Percentiles rank a stretch among this genome's conserved stretches.
phyloP scores from a whole-genome alignment of 768 basidiomycete genomes.

The Fomitopsis serialis region DNA sequence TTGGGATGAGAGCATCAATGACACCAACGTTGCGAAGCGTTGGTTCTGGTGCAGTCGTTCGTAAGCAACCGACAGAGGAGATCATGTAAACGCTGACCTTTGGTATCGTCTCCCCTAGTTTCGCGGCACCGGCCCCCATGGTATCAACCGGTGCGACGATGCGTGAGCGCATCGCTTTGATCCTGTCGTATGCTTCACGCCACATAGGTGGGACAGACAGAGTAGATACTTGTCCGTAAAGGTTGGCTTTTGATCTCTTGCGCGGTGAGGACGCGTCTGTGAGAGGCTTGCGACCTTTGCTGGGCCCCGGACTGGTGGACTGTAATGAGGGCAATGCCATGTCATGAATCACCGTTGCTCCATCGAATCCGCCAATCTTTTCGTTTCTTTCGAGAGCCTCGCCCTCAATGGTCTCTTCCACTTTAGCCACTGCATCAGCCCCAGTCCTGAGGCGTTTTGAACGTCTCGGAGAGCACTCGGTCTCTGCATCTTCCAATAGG shows the following conservation, averaged over 20 bases:
- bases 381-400: too few relatives aligned
- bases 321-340: too few relatives aligned
- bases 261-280: constrained; percentile 1
- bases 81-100: constrained; percentile 37
- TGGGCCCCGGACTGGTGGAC: too few relatives aligned
- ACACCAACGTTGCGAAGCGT: constrained; percentile 81
- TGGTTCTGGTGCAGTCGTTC: constrained; percentile 46
- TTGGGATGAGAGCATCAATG: constrained; percentile 93
- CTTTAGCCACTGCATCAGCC: not conserved
- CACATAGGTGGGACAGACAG: constrained; percentile 16
- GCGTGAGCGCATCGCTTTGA: constrained; percentile 71
- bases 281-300: too few relatives aligned
- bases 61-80: not conserved
- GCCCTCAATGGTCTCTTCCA: too few relatives aligned
- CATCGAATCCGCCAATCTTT: too few relatives aligned
- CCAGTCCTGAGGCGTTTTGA: not conserved
- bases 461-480: not conserved
- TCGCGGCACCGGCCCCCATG: constrained; percentile 80
- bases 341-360: too few relatives aligned
- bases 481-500: not conserved
- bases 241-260: constrained; percentile 10
- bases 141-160: constrained; percentile 87
- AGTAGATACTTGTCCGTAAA: constrained; percentile 6
- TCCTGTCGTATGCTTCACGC: constrained; percentile 55
- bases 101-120: constrained; percentile 56